Evolutionary conservation across 768 basidiomycete species (phyloP).

Genomic region (Glaciozyma antarctica): DNA sequence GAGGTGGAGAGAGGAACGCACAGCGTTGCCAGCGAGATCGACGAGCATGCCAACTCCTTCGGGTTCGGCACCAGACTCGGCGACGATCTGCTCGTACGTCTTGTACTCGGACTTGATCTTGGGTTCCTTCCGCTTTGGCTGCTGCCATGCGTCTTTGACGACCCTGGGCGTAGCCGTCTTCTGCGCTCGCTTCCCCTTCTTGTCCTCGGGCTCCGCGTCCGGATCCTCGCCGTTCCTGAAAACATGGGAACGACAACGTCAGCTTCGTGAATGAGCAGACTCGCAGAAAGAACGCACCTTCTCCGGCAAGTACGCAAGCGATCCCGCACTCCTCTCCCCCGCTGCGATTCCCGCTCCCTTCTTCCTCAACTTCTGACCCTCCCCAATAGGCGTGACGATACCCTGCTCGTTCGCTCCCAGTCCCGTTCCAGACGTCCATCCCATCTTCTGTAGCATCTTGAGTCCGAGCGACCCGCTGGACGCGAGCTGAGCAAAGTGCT

Average conservation of each 20-base stretch:
- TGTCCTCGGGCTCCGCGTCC: conserved; percentile 47
- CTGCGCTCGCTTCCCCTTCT: conserved; percentile 9
- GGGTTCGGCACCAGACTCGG: conserved; percentile 63
- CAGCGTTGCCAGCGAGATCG: conserved; percentile 86
- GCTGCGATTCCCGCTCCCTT: conserved; percentile 76
- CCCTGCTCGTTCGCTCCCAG: conserved; percentile 66
- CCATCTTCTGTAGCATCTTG: conserved; percentile 86
- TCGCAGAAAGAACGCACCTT: conserved; percentile 44
- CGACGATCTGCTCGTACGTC: conserved; percentile 91
- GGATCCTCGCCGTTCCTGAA: conserved; percentile 8
- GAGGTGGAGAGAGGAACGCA: conserved; percentile 42
- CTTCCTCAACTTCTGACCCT: conserved; percentile 71
- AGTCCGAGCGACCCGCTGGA: conserved; percentile 61
- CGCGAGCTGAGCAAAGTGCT: conserved; percentile 73
- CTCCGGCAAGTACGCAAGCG: conserved; percentile 63
- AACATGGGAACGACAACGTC: not conserved
- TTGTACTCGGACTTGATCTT: conserved; percentile 81
- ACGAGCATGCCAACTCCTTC: conserved; percentile 70
- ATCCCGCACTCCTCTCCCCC: conserved; percentile 76
- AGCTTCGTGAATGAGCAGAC: not conserved
- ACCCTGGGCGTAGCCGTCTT: conserved; percentile 41
- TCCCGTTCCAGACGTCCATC: conserved; percentile 75
- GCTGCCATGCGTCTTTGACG: conserved; percentile 49
- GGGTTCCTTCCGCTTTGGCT: conserved; percentile 52
- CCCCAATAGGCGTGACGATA: conserved; percentile 78